Conservation (phyloP, 768 basidiomycete genomes). For the Floccularia luteovirens region DNA sequence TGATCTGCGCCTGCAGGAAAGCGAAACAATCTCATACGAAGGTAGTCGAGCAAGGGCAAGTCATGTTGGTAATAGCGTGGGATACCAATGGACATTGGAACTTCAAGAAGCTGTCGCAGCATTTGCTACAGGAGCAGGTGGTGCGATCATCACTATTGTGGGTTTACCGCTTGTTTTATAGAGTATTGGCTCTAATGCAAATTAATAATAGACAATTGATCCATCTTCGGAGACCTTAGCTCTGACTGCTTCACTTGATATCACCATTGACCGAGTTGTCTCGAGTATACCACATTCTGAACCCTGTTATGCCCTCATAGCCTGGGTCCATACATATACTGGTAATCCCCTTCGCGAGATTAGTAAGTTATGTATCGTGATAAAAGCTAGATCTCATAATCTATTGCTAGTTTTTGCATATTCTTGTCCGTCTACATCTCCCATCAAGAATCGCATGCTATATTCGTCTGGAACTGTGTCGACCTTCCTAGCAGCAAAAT, state of each 20-base stretch:
- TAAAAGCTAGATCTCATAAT: neutral
- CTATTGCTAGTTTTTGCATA: conserved; percentile 72
- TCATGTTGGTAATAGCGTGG: conserved; percentile 53
- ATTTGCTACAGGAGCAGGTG: conserved; percentile 42
- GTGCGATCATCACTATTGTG: conserved; percentile 60
- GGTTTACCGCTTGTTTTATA: conserved; percentile 15
- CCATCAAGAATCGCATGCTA: conserved; percentile 83
- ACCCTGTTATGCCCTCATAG: conserved; percentile 64
- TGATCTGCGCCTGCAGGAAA: conserved; percentile 71
- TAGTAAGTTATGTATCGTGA: conserved; percentile 30
- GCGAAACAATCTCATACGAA: conserved; percentile 37
- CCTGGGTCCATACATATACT: conserved; percentile 43
- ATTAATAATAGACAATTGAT: conserved; percentile 61
- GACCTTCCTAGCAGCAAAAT: conserved; percentile 50
- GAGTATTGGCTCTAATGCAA: neutral
- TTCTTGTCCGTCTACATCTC: conserved; percentile 76
- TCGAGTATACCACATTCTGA: conserved; percentile 45
- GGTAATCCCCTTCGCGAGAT: conserved; percentile 46
- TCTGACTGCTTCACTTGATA: conserved; percentile 31
- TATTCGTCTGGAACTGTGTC: conserved; percentile 68
- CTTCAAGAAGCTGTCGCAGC: conserved; percentile 55
- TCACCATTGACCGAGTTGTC: conserved; percentile 34
- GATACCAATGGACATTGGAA: conserved; percentile 60
- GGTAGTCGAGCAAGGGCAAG: conserved; percentile 49
- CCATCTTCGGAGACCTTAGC: conserved; percentile 50